These are phyloP conservation scores for Fistulifera solaris DNA, from an alignment of 108 stramenopile species.

Conservation along the genomic window DNA sequence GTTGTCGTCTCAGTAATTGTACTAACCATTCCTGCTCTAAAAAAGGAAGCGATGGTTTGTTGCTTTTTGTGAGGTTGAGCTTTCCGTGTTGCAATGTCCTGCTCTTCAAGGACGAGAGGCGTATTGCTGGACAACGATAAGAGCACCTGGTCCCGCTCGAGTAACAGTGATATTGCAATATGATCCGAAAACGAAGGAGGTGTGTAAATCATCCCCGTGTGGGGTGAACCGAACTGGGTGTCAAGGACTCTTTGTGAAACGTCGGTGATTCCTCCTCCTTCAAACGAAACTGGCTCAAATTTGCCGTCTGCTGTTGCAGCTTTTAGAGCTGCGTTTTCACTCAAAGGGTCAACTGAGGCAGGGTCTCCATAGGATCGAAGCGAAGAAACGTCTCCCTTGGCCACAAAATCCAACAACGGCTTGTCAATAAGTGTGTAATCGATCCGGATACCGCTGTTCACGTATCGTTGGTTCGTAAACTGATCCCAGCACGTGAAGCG, in stretches of 20 bases:
- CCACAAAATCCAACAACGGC: constrained; percentile 32
- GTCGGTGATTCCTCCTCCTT: constrained; percentile 74
- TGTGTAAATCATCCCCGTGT: constrained; percentile 88
- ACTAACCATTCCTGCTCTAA: neutral
- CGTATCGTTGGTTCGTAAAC: constrained; percentile 68
- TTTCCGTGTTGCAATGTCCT: constrained; percentile 44
- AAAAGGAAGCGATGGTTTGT: constrained; percentile 67
- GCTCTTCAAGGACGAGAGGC: constrained; percentile 12
- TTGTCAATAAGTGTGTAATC: constrained; percentile 80
- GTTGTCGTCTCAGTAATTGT: too few relatives aligned
- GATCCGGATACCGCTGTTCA: constrained; percentile 80
- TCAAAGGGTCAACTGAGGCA: constrained; percentile 26
- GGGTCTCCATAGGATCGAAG: constrained; percentile 46
- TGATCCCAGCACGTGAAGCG: constrained; percentile 91
- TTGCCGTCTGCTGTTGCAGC: constrained; percentile 73
- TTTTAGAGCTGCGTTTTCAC: constrained; percentile 63
- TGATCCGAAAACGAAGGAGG: constrained; percentile 89
- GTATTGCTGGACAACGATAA: neutral
- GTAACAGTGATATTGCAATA: constrained; percentile 66
- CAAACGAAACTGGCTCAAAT: constrained; percentile 64
- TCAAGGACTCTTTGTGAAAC: constrained; percentile 58
- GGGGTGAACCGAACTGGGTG: constrained; percentile 62
- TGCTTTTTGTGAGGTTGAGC: constrained; percentile 87
- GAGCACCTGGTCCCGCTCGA: constrained; percentile 27
- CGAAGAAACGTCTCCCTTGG: constrained; percentile 19